phyloP scores from a whole-genome alignment of 2,329 filamentous ascomycete genomes.

The Chalaropsis ovoidea region DNA sequence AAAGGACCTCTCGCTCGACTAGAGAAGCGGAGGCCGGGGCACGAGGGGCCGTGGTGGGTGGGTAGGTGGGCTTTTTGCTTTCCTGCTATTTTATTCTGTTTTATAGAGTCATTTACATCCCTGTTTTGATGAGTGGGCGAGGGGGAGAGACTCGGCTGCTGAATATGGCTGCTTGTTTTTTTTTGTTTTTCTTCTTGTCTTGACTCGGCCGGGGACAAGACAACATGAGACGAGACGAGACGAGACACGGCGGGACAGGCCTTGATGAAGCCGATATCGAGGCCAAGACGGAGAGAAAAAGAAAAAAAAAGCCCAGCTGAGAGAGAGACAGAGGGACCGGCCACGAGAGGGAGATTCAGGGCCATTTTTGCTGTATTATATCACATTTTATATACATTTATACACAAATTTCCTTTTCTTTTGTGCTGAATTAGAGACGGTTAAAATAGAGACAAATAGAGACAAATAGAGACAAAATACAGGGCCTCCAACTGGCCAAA shows the following conservation, averaged over 20 bases:
- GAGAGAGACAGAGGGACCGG: too few species aligned
- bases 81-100: background rate
- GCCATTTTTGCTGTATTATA: too few species aligned
- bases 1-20: too few species aligned
- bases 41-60: background rate
- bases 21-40: background rate
- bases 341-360: too few species aligned
- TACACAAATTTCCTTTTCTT: too few species aligned
- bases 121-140: background rate
- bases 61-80: background rate
- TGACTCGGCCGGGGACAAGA: slow-evolving; percentile 3
- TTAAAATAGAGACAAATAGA: too few species aligned
- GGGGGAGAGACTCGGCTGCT: background rate
- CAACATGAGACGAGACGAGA: background rate
- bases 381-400: too few species aligned
- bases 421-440: too few species aligned
- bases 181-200: background rate
- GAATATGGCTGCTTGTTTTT: background rate
- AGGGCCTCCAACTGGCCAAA: too few species aligned
- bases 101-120: background rate
- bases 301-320: too few species aligned
- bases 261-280: background rate
- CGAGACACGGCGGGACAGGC: background rate
- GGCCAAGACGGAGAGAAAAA: background rate
- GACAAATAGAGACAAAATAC: too few species aligned